Evolutionary conservation across 1,139 yeast species (phyloP).

Genomic region (Protomyces inundatus): DNA sequence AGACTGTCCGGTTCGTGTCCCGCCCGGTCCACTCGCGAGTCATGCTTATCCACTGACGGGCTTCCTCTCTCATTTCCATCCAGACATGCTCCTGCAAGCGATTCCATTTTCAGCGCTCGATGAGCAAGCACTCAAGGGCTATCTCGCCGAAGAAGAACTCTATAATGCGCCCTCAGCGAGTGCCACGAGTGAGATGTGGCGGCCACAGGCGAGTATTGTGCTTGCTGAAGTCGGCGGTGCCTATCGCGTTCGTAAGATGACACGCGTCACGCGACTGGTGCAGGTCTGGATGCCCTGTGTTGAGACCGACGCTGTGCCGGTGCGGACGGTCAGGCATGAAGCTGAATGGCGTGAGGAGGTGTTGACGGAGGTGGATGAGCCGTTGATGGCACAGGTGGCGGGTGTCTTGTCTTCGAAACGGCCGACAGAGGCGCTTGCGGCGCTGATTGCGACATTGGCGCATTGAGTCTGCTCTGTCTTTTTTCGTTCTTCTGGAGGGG

Average conservation of each 20-base stretch:
- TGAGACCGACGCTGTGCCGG: background rate
- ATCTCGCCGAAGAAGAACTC: constrained; percentile 11
- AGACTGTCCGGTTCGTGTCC: background rate
- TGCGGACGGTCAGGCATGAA: background rate
- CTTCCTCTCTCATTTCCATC: constrained; percentile 17
- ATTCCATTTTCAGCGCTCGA: constrained; percentile 1
- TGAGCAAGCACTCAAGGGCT: constrained; percentile 4
- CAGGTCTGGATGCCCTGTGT: background rate
- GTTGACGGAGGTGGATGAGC: constrained; percentile 13
- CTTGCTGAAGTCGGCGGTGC: constrained; percentile 14
- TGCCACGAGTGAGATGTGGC: background rate
- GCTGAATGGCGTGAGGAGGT: constrained; percentile 19
- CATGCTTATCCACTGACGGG: constrained; percentile 13
- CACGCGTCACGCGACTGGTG: background rate
- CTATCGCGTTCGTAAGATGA: constrained; percentile 18
- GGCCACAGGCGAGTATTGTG: constrained; percentile 6
- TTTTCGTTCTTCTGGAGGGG: background rate
- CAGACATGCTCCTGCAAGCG: constrained; percentile 22
- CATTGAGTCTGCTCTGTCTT: background rate
- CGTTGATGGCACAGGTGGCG: background rate
- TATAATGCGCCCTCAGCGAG: background rate
- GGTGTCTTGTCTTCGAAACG: background rate
- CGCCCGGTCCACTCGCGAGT: background rate
- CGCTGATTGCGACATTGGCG: background rate
- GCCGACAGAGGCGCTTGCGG: background rate